These are phyloP conservation scores for Apiosordaria backusii DNA, from an alignment of 495 filamentous ascomycete species.

Conservation along the genomic window DNA sequence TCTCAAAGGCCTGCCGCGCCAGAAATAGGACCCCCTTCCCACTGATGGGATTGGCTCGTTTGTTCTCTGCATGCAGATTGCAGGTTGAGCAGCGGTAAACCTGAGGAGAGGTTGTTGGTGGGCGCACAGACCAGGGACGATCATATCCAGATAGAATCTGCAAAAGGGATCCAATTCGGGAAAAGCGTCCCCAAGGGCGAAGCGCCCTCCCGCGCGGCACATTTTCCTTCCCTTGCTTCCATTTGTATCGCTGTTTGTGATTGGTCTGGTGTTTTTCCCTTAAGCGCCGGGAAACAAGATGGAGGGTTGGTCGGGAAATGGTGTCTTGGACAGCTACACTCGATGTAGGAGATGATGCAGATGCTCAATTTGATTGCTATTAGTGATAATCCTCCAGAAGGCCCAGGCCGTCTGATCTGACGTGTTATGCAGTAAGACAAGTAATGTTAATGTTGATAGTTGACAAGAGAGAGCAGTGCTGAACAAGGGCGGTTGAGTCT, in stretches of 20 bases:
- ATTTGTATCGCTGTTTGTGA: not conserved
- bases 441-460: not conserved
- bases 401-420: too few species aligned
- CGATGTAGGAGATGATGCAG: too few species aligned
- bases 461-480: not conserved
- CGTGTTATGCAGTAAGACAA: too few species aligned
- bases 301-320: not conserved
- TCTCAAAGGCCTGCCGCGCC: not conserved
- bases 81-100: not conserved
- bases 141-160: not conserved
- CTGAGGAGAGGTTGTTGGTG: too few species aligned
- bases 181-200: not conserved
- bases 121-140: not conserved
- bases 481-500: too few species aligned
- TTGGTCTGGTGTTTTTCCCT: not conserved
- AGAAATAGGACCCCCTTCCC: not conserved
- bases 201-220: not conserved
- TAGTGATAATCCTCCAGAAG: too few species aligned
- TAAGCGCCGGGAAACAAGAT: not conserved
- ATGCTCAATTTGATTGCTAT: too few species aligned
- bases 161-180: not conserved
- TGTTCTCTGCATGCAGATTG: not conserved
- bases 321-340: too few species aligned
- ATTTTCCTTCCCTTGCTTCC: not conserved
- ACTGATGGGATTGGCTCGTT: not conserved